Base-by-base conservation (phyloP, 2,329 filamentous ascomycete genomes). In the Pseudocercospora ulei region DNA sequence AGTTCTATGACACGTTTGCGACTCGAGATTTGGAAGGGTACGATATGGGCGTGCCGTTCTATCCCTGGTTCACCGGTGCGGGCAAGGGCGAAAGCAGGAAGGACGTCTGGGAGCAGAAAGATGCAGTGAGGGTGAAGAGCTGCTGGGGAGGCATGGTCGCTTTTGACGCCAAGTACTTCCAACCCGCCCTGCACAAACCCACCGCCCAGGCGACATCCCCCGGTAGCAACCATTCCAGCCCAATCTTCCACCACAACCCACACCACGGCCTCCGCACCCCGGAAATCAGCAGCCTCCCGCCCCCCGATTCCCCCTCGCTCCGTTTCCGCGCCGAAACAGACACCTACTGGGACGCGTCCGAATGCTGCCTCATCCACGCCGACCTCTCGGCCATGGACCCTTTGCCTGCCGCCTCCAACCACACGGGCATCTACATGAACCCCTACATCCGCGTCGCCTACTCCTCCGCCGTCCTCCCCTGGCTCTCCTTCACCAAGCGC, bases 81-180 rank as follows among this genome's bases (percentile, higher is more conserved):
- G 72, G 72, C 1, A 57, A 69, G 8, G 74, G 65, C 0, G 56
- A 51, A n/a, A 66, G 62, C 62, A 68, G 80, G 28, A 64, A 67
- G 3, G 79, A 81, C 55, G 76, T 84, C 11, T 58, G 82, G 1
- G 64, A 63, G 0, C 72, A 75, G 39, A 69, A 58, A 23, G 75
- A 78, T 48, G 73, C 79, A 0, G 80, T 86, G 1, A 71, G 75
- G 5, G 80, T 85, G 1, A 73, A 71, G 51, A 78, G 76, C 47
- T 86, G 82, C 61, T 86, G 81, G 82, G 78, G 80, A 36, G 82
- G 82, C 13, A 84, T 85, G 73, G 77, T 75, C 2, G 74, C 74
- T 2, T 78, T 78, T 59, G 70, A 78, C 53, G 76, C 73, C 1
- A 62, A 63, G 30, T 76, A 72, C 58, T 72, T 80, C 30, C 72